Evolutionary conservation across 2,329 filamentous ascomycete species (phyloP), one percentile per base, ranked within the genome.

Genomic region (Lecanoromycetidae sp.): DNA sequence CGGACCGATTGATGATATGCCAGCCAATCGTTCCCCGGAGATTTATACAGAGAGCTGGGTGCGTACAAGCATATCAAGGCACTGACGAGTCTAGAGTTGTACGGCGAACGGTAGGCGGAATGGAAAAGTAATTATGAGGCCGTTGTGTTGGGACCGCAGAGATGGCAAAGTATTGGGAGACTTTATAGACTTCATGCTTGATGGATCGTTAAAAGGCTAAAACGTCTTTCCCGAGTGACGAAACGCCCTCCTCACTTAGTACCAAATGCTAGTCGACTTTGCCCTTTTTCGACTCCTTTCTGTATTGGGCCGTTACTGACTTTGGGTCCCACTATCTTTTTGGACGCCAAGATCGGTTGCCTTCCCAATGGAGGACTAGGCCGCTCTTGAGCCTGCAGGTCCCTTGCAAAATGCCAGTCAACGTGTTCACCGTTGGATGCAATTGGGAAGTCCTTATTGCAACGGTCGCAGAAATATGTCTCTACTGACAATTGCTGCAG

Each of bases 381-480:
- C 15, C 30, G 35, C 66, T 82, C 74, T 55, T 82, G 72, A 48
- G 79, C 74, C 54, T 88, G 81, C 25, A 98, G 71, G 56, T 90
- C 84, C 65, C 84, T 86, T 37, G 91, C 91, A 65, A 94, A 82
- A 66, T 98, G 91, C 82, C 88, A 96, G 63, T 98, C 91, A 45
- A 82, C 72, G 62, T 98, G 91, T 64, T 84, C 88, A 54, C 80
- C 75, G 56, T 75, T 73, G 47, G 81, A 76, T 22, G 68, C 60
- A 32, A 71, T 68, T 10, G 72, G 69, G 27, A 91, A 68, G n/a
- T 62, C 60, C 57, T 74, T 71, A 50, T 74, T 71, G 63, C 87
- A 94, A 52, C 77, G 77, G 41, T 69, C 60, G 62, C 87, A 94
- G 47, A 68, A 66, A 54, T 69, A 74, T 0, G 54, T 57, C 8